Conservation (phyloP, 2,329 filamentous ascomycete species). For the Fusarium phyllophilum region DNA sequence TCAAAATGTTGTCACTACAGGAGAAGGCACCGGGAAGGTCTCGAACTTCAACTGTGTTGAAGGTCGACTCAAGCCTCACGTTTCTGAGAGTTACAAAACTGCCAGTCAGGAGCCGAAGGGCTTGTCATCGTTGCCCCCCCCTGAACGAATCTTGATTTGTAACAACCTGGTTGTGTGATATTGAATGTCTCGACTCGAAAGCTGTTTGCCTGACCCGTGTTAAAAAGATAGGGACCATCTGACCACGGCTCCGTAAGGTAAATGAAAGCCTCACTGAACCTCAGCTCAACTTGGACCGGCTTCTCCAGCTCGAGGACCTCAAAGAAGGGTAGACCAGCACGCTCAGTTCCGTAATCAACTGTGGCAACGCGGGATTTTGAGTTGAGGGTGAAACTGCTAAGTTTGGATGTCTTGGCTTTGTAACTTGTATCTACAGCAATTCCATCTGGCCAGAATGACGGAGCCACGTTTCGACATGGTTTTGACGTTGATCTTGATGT, state of each 20-base stretch:
- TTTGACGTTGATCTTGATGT: neutral
- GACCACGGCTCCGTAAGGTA: neutral
- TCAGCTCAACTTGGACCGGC: neutral
- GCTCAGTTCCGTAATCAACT: slow-evolving; percentile 3
- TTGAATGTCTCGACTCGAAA: slow-evolving; percentile 14
- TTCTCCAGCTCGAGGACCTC: neutral
- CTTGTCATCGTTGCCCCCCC: slow-evolving; percentile 5
- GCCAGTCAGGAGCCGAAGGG: neutral
- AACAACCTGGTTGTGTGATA: neutral
- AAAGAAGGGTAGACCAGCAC: slow-evolving; percentile 1
- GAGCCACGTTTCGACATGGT: neutral
- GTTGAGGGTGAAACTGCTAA: neutral
- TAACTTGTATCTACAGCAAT: slow-evolving; percentile 2
- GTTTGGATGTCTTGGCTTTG: slow-evolving; percentile 6
- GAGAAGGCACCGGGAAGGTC: neutral
- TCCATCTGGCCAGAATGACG: neutral
- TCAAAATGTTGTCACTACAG: neutral
- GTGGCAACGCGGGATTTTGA: neutral
- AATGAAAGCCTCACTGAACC: neutral
- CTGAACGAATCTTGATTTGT: slow-evolving; percentile 1
- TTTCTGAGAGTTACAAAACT: neutral
- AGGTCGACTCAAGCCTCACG: neutral
- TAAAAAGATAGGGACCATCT: slow-evolving; percentile 4
- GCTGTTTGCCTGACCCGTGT: neutral
- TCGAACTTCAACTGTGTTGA: neutral